Percentiles rank a stretch among this genome's conserved stretches.
Evolutionary conservation across 371 early-diverging fungal genomes (phyloP).

Genomic region (Mortierella sp.): DNA sequence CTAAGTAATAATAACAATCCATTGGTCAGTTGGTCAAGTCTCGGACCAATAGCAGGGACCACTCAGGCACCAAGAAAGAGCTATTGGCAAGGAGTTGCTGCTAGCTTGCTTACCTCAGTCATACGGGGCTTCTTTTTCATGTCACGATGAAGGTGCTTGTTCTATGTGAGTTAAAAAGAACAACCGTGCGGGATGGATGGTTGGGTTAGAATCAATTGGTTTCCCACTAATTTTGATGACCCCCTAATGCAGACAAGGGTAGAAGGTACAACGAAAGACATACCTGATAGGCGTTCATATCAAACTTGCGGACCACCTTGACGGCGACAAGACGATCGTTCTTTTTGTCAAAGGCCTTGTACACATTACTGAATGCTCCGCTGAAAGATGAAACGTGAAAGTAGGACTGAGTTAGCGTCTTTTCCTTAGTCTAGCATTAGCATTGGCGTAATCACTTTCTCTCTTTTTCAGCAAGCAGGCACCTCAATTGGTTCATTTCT

Average conservation of each 20-base stretch:
- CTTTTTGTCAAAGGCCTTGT: slow-evolving; percentile 72
- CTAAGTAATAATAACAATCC: slow-evolving; percentile 54
- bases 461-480: neutral
- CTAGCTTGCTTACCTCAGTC: slow-evolving; percentile 63
- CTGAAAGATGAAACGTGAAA: slow-evolving; percentile 56
- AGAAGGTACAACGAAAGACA: neutral
- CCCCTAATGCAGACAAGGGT: neutral
- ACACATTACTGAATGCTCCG: slow-evolving; percentile 90
- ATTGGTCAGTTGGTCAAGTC: neutral
- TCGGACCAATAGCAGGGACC: neutral
- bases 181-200: neutral
- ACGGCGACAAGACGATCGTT: slow-evolving; percentile 80
- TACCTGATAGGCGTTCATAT: slow-evolving; percentile 71
- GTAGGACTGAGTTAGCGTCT: neutral
- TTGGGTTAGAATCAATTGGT: neutral
- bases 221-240: neutral
- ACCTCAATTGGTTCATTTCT: neutral
- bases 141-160: slow-evolving; percentile 58
- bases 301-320: slow-evolving; percentile 83
- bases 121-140: slow-evolving; percentile 64
- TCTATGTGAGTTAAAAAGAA: slow-evolving; percentile 15
- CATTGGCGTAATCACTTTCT: neutral
- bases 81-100: too few species aligned
- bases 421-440: neutral
- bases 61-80: neutral